phyloP scores from a whole-genome alignment of 169 alveolate species.

The Babesia caballi region DNA sequence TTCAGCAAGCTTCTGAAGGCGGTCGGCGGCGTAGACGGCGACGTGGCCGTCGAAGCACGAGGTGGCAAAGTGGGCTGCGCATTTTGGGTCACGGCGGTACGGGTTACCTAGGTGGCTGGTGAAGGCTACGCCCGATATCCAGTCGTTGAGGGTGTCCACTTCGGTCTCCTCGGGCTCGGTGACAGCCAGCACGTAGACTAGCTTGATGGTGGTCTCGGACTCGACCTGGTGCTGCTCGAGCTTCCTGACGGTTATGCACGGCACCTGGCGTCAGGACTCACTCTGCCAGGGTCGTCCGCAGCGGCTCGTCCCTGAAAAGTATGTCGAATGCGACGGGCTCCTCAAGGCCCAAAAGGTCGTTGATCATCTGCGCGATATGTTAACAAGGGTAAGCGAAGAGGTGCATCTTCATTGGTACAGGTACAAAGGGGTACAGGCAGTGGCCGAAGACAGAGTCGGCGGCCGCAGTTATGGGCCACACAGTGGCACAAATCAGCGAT shows the following conservation, averaged over 20 bases:
- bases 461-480: too few species aligned
- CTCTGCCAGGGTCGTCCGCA: slow-evolving; percentile 59
- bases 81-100: background rate
- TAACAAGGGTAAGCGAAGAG: too few species aligned
- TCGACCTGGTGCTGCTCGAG: slow-evolving; percentile 24
- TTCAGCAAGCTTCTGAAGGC: slow-evolving; percentile 3
- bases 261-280: background rate
- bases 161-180: slow-evolving; percentile 44
- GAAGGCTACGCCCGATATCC: slow-evolving; percentile 46
- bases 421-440: too few species aligned
- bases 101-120: slow-evolving; percentile 5
- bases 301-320: slow-evolving; percentile 34
- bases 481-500: too few species aligned
- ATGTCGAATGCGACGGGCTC: slow-evolving; percentile 53
- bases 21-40: slow-evolving; percentile 18
- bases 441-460: too few species aligned
- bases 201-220: slow-evolving; percentile 50
- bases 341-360: slow-evolving; percentile 49
- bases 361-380: slow-evolving; percentile 47
- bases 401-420: too few species aligned
- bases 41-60: slow-evolving; percentile 46
- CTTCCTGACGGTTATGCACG: slow-evolving; percentile 4
- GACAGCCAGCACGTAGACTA: slow-evolving; percentile 41
- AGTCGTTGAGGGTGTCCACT: slow-evolving; percentile 37
- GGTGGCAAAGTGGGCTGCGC: slow-evolving; percentile 29